Evolutionary conservation across 495 filamentous ascomycete genomes (phyloP), one percentile per base, ranked within the genome.

Genomic region (Lasiosphaeriaceae sp.): DNA sequence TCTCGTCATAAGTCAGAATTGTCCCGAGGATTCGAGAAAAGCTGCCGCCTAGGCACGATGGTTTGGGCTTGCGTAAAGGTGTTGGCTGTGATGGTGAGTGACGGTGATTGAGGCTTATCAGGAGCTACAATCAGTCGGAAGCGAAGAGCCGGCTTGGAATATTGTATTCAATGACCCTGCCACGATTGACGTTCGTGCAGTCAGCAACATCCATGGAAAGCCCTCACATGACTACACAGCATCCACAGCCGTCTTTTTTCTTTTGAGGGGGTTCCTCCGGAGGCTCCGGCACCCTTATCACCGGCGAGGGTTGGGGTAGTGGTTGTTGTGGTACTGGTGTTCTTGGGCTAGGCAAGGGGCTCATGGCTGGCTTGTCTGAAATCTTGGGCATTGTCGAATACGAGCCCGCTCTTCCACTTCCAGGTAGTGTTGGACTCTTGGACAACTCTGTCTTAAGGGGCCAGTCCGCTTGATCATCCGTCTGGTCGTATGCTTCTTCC

Each of bases 321-420:
- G 58, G 61, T 55, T 54, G 63, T 16, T 59, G 63, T 16, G 59
- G 66, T 48, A 61, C 58, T 12, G 67, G 63, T 14, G 71, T 56
- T 58, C 65, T 64, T 48, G 73, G 67, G 52, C 71, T 75, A 6
- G 67, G 67, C 39, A 75, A 51, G 16, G 75, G 68, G 58, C 67
- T 76, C 50, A 70, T 62, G 20, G 63, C 56, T 20, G 71, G 72
- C 31, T 66, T 67, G 20, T 76, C 77, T 29, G 72, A 65, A 44
- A 83, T 81, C 63, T 71, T 80, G n/a, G 80, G 80, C 74, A 83
- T 82, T 6, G 77, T 80, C 20, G 79, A 82, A 58, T 83, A 83
- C 17, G 79, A 80, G 29, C 74, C 76, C 3, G 73, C 66, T n/a
- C 75, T 74, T 7, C 71, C 73, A 12, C 75, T 74, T 7, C 71